Conservation (phyloP, 257 asterid genomes). For the Rauvolfia tetraphylla region DNA sequence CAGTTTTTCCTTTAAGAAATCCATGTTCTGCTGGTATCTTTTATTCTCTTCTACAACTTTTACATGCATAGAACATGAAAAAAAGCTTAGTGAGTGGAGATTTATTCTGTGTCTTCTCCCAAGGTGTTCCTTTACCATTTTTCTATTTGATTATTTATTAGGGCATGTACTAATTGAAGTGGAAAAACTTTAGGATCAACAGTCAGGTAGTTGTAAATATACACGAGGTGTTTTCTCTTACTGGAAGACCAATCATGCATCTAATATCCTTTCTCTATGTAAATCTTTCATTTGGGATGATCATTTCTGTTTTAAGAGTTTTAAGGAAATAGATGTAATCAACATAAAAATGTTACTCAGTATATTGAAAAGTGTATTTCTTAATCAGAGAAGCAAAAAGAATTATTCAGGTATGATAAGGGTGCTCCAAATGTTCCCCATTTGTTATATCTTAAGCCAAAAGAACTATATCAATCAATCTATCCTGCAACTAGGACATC, state of each 20-base stretch:
- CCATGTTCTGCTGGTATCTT: background rate
- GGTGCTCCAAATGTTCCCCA: too few relatives aligned
- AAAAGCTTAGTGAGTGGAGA: background rate
- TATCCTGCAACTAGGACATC: background rate
- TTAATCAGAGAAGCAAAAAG: too few relatives aligned
- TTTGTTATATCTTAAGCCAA: background rate
- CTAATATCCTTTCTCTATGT: background rate
- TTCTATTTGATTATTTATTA: background rate
- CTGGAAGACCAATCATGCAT: background rate
- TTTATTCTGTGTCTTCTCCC: background rate
- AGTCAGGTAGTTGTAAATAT: background rate
- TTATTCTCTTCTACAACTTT: background rate
- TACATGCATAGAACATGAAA: background rate
- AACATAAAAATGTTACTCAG: background rate
- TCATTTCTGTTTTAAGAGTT: background rate
- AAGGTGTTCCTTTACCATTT: background rate
- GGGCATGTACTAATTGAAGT: background rate
- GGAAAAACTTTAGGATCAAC: background rate
- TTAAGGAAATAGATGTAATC: background rate
- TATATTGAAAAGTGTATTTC: background rate
- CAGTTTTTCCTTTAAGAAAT: too few relatives aligned
- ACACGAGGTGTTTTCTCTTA: background rate
- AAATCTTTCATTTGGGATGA: background rate
- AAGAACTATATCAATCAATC: background rate
- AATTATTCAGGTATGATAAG: background rate